Evolutionary conservation across 2,329 filamentous ascomycete genomes (phyloP).

Genomic region (Coleophoma crateriformis): DNA sequence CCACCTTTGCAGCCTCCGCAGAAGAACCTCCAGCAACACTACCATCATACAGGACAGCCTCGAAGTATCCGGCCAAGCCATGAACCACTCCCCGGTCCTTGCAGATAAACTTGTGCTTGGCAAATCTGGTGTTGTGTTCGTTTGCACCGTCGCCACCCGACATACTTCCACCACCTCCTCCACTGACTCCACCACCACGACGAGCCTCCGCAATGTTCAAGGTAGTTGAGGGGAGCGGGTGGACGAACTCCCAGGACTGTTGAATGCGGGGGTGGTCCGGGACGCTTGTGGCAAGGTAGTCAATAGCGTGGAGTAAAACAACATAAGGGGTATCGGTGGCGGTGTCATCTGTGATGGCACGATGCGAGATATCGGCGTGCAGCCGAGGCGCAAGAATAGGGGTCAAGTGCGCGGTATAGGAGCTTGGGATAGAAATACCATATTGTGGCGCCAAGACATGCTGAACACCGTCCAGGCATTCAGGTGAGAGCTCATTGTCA

Average conservation of each 20-base stretch:
- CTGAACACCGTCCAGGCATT: conserved; percentile 94
- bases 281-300: conserved; percentile 68
- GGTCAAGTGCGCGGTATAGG: conserved; percentile 90
- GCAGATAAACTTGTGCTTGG: conserved; percentile 72
- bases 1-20: conserved; percentile 50
- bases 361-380: conserved; percentile 69
- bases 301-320: conserved; percentile 83
- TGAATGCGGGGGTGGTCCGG: conserved; percentile 61
- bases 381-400: conserved; percentile 86
- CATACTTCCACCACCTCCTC: conserved; percentile 67
- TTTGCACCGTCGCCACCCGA: conserved; percentile 75
- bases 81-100: conserved; percentile 78
- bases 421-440: conserved; percentile 89
- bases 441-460: conserved; percentile 72
- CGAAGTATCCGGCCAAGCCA: conserved; percentile 91
- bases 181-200: conserved; percentile 57
- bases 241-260: conserved; percentile 73
- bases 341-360: conserved; percentile 54
- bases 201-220: conserved; percentile 50
- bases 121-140: conserved; percentile 83
- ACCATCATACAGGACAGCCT: conserved; percentile 80
- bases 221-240: conserved; percentile 60
- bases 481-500: conserved; percentile 94
- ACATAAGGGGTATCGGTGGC: conserved; percentile 93
- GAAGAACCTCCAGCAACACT: conserved; percentile 22